These are phyloP conservation scores for Cytospora chrysosperma DNA, from an alignment of 2,329 filamentous ascomycete species.

Conservation along the genomic window DNA sequence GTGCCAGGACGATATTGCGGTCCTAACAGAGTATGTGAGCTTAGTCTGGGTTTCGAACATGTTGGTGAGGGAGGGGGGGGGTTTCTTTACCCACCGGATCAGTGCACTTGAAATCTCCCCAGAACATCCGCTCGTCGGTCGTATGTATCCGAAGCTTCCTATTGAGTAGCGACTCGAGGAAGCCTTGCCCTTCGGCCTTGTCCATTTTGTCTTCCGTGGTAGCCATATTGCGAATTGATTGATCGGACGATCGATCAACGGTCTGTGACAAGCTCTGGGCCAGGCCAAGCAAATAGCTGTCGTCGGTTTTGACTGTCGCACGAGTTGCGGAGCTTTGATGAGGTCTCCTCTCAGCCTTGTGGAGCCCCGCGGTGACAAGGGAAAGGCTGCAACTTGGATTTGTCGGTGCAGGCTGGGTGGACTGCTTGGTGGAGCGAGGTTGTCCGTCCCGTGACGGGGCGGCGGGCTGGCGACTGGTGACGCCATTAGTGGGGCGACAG, in stretches of 20 bases:
- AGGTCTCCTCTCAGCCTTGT: conserved; percentile 17
- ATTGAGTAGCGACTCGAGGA: conserved; percentile 67
- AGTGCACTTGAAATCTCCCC: conserved; percentile 90
- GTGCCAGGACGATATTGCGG: conserved; percentile 80
- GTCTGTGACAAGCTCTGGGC: not conserved
- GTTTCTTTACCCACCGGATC: conserved; percentile 65
- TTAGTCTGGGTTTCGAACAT: not conserved
- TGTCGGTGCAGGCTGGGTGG: no score
- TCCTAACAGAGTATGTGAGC: conserved; percentile 53
- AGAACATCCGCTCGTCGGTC: conserved; percentile 83
- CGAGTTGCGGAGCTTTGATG: conserved; percentile 3
- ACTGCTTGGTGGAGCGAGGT: not conserved
- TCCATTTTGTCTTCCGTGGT: conserved; percentile 39
- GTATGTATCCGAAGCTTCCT: conserved; percentile 77
- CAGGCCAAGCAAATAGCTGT: not conserved
- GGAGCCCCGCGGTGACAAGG: not conserved
- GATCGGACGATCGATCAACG: no score
- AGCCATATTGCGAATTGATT: not conserved
- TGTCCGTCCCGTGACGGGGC: conserved; percentile 23
- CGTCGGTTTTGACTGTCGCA: not conserved
- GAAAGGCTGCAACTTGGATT: not conserved
- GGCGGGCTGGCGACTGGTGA: conserved; percentile 22
- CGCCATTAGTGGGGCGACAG: conserved; percentile 17
- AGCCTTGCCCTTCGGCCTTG: conserved; percentile 53
- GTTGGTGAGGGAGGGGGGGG: conserved; percentile 4